Conservation (phyloP, 495 filamentous ascomycete species). For the Entonaema liquescens region DNA sequence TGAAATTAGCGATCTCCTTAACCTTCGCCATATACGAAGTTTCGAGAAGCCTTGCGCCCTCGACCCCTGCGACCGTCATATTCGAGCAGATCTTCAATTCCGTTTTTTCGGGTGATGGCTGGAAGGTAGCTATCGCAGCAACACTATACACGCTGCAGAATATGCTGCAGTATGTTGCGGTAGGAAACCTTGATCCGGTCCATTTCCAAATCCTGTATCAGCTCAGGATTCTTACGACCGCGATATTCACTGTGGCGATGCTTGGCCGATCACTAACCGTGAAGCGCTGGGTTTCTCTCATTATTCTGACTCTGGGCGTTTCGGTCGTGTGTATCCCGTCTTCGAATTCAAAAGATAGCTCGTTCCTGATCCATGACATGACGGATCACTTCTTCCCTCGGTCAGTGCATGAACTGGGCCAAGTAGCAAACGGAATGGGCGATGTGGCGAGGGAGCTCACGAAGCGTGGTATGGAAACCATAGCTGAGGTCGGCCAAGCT, state of each 20-base stretch:
- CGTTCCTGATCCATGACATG: slow-evolving; percentile 62
- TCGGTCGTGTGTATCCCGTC: slow-evolving; percentile 85
- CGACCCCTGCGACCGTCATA: slow-evolving; percentile 79
- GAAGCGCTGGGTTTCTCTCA: slow-evolving; percentile 79
- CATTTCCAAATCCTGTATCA: slow-evolving; percentile 94
- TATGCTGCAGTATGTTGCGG: slow-evolving; percentile 87
- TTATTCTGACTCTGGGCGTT: slow-evolving; percentile 84
- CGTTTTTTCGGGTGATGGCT: slow-evolving; percentile 91
- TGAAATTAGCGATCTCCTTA: slow-evolving; percentile 86
- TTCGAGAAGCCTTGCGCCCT: slow-evolving; percentile 74
- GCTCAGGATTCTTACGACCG: slow-evolving; percentile 89
- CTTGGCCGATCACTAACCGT: slow-evolving; percentile 72
- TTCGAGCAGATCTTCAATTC: slow-evolving; percentile 80
- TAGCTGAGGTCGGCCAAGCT: slow-evolving; percentile 52
- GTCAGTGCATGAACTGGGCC: slow-evolving; percentile 70
- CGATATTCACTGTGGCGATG: slow-evolving; percentile 84
- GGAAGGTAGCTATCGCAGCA: slow-evolving; percentile 94
- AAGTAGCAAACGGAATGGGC: slow-evolving; percentile 52
- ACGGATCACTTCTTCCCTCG: slow-evolving; percentile 74
- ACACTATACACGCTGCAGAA: slow-evolving; percentile 90
- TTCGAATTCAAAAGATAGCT: slow-evolving; percentile 53
- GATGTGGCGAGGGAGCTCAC: slow-evolving; percentile 61
- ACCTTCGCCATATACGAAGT: slow-evolving; percentile 90
- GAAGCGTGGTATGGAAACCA: slow-evolving; percentile 52
- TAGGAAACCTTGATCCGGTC: slow-evolving; percentile 89